phyloP scores from a whole-genome alignment of 1,284 basidiomycete species.

The Rhodotorula sp. region DNA sequence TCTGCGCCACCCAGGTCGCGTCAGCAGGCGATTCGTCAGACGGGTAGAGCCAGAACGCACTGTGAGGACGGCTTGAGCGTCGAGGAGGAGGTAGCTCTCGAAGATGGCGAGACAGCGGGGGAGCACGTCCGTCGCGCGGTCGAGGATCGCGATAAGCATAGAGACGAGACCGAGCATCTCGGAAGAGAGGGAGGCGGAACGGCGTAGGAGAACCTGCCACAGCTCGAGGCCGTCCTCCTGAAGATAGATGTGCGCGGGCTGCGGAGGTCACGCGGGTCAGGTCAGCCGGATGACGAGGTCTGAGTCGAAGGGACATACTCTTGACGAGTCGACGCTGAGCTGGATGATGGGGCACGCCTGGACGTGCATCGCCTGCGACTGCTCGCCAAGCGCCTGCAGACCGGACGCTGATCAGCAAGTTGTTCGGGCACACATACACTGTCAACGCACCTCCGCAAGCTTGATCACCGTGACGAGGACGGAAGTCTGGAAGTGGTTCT shows the following conservation, averaged over 20 bases:
- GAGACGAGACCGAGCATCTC: slow-evolving; percentile 42
- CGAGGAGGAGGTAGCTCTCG: slow-evolving; percentile 43
- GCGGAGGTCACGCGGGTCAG: neutral
- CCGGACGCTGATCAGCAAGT: neutral
- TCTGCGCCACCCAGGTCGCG: neutral
- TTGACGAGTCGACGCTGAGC: slow-evolving; percentile 35
- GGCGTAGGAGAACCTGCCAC: slow-evolving; percentile 39
- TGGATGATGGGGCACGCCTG: slow-evolving; percentile 39
- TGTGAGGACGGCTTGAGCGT: slow-evolving; percentile 20
- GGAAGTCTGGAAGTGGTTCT: slow-evolving; percentile 41
- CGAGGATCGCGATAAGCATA: slow-evolving; percentile 30
- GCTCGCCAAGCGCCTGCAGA: slow-evolving; percentile 29
- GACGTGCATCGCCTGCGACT: slow-evolving; percentile 34
- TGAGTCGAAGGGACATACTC: slow-evolving; percentile 14
- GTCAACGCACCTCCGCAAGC: slow-evolving; percentile 33
- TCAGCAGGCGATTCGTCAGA: neutral
- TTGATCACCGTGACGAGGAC: slow-evolving; percentile 44
- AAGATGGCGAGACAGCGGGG: slow-evolving; percentile 42
- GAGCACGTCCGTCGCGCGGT: slow-evolving; percentile 39
- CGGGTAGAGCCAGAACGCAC: slow-evolving; percentile 1
- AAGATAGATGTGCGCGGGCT: slow-evolving; percentile 42
- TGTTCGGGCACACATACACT: neutral
- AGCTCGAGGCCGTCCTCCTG: slow-evolving; percentile 46
- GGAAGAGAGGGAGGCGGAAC: slow-evolving; percentile 23
- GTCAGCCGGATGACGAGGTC: too few species aligned